A percentile compares a stretch with the other conserved stretches of the same genome.
Conservation (phyloP, 441 rosid species). For the Metrosideros polymorpha region DNA sequence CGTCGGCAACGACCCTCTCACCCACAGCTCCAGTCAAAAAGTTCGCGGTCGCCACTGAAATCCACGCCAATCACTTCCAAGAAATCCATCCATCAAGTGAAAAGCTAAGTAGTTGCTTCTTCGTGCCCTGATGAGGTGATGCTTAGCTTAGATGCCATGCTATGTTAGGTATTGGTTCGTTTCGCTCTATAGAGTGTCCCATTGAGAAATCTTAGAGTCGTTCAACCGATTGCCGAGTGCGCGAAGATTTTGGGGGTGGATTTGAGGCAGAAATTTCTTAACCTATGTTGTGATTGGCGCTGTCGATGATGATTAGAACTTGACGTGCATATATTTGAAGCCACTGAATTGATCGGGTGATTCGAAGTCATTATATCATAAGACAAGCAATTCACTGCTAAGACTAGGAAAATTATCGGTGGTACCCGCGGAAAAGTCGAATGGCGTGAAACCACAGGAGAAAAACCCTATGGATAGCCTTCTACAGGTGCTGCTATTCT, state of each 20-base stretch:
- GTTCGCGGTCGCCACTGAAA: not conserved
- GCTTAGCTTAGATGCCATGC: not conserved
- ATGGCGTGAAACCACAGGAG: not conserved
- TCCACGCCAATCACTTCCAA: not conserved
- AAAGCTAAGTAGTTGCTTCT: not conserved
- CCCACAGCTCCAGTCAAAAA: not conserved
- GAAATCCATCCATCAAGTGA: not conserved
- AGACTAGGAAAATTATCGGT: not conserved
- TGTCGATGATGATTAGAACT: not conserved
- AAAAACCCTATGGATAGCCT: not conserved
- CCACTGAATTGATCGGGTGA: not conserved
- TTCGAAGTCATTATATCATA: not conserved
- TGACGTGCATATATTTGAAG: not conserved
- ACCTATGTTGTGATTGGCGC: not conserved
- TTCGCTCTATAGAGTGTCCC: not conserved
- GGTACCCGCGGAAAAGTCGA: not conserved
- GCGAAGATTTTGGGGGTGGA: not conserved
- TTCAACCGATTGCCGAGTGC: not conserved
- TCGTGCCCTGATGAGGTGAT: not conserved
- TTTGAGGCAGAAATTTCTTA: not conserved
- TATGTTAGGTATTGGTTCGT: not conserved
- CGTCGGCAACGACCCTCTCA: constrained; percentile 53
- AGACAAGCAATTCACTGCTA: not conserved
- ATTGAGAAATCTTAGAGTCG: not conserved
- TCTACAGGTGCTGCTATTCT: not conserved